phyloP scores from a whole-genome alignment of 345 rosid genomes.

The Combretum micranthum region DNA sequence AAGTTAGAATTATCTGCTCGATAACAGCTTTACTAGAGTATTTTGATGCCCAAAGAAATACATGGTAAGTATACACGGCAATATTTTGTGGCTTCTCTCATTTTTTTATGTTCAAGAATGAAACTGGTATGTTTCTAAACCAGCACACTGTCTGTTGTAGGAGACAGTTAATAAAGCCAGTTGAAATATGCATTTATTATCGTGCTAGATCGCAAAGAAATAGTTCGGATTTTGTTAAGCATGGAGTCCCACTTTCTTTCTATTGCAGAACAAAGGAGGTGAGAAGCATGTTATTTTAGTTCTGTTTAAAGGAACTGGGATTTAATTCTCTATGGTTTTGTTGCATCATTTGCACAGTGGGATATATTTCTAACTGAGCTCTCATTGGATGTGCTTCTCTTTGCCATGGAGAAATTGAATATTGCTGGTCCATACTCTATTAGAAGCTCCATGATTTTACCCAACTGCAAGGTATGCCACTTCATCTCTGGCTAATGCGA shows the following conservation, averaged over 20 bases:
- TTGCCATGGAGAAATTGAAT: conserved; percentile 62
- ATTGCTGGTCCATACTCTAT: conserved; percentile 87
- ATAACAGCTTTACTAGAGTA: conserved; percentile 37
- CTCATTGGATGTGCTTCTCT: conserved; percentile 76
- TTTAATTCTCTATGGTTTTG: conserved; percentile 13
- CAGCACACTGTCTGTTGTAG: conserved; percentile 23
- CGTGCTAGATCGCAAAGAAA: conserved; percentile 42
- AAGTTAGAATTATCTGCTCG: conserved; percentile 59
- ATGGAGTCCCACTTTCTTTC: conserved; percentile 54
- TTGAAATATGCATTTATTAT: conserved; percentile 57
- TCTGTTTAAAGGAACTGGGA: not conserved
- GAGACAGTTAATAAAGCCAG: conserved; percentile 67
- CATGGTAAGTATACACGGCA: conserved; percentile 36
- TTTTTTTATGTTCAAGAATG: conserved; percentile 3
- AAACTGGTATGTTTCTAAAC: too few relatives aligned
- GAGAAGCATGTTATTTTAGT: conserved; percentile 2
- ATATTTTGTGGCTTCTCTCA: conserved; percentile 6
- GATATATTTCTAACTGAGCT: conserved; percentile 64
- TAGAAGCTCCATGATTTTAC: conserved; percentile 52
- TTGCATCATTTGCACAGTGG: conserved; percentile 45
- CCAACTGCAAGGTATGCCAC: conserved; percentile 73
- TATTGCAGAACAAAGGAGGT: conserved; percentile 81
- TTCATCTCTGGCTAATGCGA: conserved; percentile 2
- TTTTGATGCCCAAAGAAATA: conserved; percentile 65
- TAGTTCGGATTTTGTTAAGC: conserved; percentile 21